Evolutionary conservation across 2,329 filamentous ascomycete species (phyloP), one percentile per base, ranked within the genome.

Genomic region (Botrytis byssoidea): DNA sequence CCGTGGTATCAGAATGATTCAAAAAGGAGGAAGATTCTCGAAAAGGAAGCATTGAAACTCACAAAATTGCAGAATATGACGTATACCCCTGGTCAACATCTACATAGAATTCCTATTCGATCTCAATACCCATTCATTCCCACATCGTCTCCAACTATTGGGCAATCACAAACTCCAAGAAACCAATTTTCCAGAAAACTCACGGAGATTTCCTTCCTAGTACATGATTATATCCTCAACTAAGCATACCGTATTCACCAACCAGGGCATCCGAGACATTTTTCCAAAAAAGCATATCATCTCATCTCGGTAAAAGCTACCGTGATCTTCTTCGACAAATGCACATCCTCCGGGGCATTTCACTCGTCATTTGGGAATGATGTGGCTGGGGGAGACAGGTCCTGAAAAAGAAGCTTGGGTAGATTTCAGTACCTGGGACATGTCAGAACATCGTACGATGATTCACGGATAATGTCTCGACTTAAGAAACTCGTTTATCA

Each of bases 401-500:
- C 35, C 37, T n/a, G 44, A 55, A 67, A 32, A 40, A 55, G 32
- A 67, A 55, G 46, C 46, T 40, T 55, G 25, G 65, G 46, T 67
- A 37, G 44, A 25, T 51, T 67, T 67, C 20, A 57, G 32, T 67
- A 67, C 32, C 44, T n/a, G 32, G 32, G 32, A 40, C 25, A 55
- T 29, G 65, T 67, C 64, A 29, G 65, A 66, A 44, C 40, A 25
- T 71, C 70, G 48, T 72, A 59, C 61, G 70, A 72, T 72, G 46
- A 67, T 67, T 48, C 57, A 16, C 61, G 14, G n/a, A 65, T 59
- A 37, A 35, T 40, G 40, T 65, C 69, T 51, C 48, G 57, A 71
- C 42, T 64, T 14, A 40, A 40, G 22, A 64, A 71, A 22, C 65
- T 65, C 32, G n/a, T 57, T 51, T 40, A 64, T 57, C 37, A 48